Evolutionary conservation across 2,329 filamentous ascomycete genomes (phyloP), one percentile per base, ranked within the genome.

Genomic region (Arthrobotrys sphaeroides): DNA sequence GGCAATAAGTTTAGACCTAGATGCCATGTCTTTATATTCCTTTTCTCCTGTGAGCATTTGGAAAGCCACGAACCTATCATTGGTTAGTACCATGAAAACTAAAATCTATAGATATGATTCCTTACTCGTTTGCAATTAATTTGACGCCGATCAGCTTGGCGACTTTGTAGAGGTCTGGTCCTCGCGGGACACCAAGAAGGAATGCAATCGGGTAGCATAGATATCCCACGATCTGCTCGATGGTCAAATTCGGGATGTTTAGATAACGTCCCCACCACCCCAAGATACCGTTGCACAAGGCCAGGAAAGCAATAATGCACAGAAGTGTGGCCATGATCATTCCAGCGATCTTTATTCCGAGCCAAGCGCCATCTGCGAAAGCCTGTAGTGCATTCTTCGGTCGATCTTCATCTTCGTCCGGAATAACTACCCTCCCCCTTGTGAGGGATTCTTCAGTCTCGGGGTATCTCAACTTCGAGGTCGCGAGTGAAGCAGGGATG

Each of bases 391-490:
- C 87, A 81, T 97, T 97, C 77, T 90, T 86, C n/a, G 92, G 88
- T 79, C 87, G 88, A 78, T 94, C 90, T 5, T 90, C 87, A 64
- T 94, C 90, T 28, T 80, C 79, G 31, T 95, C 90, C 1, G 93
- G 92, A 24, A 96, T 88, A 43, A 94, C 89, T 28, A 95, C 90
- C 16, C 89, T 88, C 68, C 93, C 92, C 3, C 91, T 90, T 0
- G 93, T 97, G 36, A 96, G 85, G 0, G 92, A 91, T 83, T 94
- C 91, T 82, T 96, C 92, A 2, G 89, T 90, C 84, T 97, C 94
- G 1, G 94, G 94, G 82, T 91, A 97, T 69, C 94, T 90, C 80
- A 97, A 86, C 84, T 97, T 97, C 77, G 91, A 94, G 76, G 95
- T 90, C 59, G 93, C 93, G 12, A 97, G 86, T 2, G 93, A 96